Base-by-base conservation (phyloP, 805 yeast species). In the Lipomyces sp. region DNA sequence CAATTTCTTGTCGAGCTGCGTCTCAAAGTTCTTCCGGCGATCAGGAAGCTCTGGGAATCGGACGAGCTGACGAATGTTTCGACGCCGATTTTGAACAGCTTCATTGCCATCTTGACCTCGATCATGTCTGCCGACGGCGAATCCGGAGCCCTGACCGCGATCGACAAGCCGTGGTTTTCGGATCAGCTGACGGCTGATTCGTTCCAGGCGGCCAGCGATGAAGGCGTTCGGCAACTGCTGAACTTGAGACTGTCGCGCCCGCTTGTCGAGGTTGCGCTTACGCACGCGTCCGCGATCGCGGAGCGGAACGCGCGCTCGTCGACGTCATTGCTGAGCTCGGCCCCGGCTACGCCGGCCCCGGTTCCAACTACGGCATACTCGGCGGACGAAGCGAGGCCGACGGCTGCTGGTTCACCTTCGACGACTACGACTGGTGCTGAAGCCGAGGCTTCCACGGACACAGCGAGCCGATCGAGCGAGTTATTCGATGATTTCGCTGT, bases 1-100 rank as follows among this genome's bases (percentile, higher is more conserved):
- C 68, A 65, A 43, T 64, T 67, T 37, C 51, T 65, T 22, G 61
- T 67, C 21, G 69, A 67, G 47, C 53, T 63, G 29, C 63, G 66
- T 2, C 44, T 57, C 19, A 50, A 60, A 14, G 61, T 64, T 4
- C 43, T 63, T 28, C 51, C 60, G 3, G 47, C 47, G 19, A 39
- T 51, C 26, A 31, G 35, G 23, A 40, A 45, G 36, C 40, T 55
- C 10, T 55, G 59, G 59, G 51, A 41, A 23, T 55, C 59, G 1
- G 44, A 44, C 11, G 43, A 31, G 19, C 31, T 49, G 2, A 26
- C 40, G 8, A 24, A 41, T 10, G 45, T 42, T 16, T 41, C 59
- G 5, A 28, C 51, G 8, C 41, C 54, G 2, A 44, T 55, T 34
- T 18, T 55, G 36, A 44, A 47, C 22, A 43, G 37, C 40, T 18